A percentile compares a stretch with the other conserved stretches of the same genome.
Conservation (phyloP, 106 monocot species). For the Acanthochlamys bracteata region DNA sequence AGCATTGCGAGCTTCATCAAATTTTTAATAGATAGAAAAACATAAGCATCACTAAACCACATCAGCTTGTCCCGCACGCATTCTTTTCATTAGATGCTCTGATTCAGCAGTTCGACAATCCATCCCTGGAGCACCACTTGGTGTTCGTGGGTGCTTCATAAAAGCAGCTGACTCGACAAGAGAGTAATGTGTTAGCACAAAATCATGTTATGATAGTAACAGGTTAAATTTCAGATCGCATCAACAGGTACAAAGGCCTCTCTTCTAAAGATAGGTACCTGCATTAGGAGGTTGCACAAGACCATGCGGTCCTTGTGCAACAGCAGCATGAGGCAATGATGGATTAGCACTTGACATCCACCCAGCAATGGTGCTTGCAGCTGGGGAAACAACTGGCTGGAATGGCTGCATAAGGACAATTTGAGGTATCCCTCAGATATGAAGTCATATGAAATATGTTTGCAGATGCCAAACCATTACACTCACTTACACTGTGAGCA, state of each 20-base stretch:
- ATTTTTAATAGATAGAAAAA: background rate
- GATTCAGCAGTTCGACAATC: conserved; percentile 92
- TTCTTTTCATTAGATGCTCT: conserved; percentile 87
- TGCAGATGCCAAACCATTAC: background rate
- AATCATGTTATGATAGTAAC: background rate
- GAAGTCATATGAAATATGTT: background rate
- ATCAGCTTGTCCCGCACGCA: conserved; percentile 74
- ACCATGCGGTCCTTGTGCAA: conserved; percentile 74
- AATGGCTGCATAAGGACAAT: conserved; percentile 56
- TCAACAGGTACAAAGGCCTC: background rate
- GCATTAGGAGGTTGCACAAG: conserved; percentile 74
- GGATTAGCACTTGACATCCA: conserved; percentile 94
- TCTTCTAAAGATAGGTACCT: conserved; percentile 23
- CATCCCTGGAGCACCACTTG: conserved; percentile 60
- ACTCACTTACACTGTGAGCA: conserved; percentile 58
- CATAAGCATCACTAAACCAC: conserved; percentile 37
- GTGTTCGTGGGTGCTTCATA: conserved; percentile 81
- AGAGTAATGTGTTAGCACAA: too few species aligned
- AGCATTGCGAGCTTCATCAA: background rate
- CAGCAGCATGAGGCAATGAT: conserved; percentile 74
- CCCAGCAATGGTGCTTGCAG: conserved; percentile 76
- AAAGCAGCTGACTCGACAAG: conserved; percentile 52
- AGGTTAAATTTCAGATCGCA: background rate
- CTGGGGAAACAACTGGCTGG: conserved; percentile 83
- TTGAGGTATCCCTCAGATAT: background rate